These are phyloP conservation scores for Endocalyx cinctus DNA, from an alignment of 2,329 filamentous ascomycete genomes.

Conservation along the genomic window DNA sequence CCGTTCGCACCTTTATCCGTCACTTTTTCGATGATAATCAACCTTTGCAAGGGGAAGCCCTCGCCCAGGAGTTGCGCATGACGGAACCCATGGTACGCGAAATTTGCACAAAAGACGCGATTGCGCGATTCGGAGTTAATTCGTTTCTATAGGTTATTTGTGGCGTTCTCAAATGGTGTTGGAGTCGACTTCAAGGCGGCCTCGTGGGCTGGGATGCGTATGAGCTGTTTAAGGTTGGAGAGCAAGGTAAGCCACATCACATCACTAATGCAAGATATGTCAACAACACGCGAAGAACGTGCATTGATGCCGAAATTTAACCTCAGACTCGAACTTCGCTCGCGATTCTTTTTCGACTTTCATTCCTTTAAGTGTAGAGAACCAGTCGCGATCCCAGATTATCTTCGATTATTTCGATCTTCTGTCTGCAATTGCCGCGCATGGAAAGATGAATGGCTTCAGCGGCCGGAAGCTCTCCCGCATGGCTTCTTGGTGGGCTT, in stretches of 20 bases:
- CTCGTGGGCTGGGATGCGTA: slow-evolving; percentile 97
- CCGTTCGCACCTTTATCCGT: slow-evolving; percentile 85
- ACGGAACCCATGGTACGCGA: slow-evolving; percentile 82
- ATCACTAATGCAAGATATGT: too few species aligned
- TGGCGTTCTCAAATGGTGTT: slow-evolving; percentile 97
- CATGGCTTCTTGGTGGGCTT: slow-evolving; percentile 98
- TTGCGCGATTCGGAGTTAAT: slow-evolving; percentile 20
- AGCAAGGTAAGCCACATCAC: slow-evolving; percentile 82
- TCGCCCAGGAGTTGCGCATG: slow-evolving; percentile 84
- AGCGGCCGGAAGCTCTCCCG: slow-evolving; percentile 90
- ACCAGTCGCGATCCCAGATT: slow-evolving; percentile 77
- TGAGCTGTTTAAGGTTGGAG: slow-evolving; percentile 90
- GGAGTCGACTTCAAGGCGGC: slow-evolving; percentile 85
- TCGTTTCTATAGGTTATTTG: slow-evolving; percentile 66
- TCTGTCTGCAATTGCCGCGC: slow-evolving; percentile 81
- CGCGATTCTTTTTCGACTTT: slow-evolving; percentile 94
- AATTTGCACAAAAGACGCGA: slow-evolving; percentile 4
- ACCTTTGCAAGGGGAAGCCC: slow-evolving; percentile 60
- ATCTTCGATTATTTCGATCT: slow-evolving; percentile 97
- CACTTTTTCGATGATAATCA: slow-evolving; percentile 79
- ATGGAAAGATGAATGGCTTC: slow-evolving; percentile 89
- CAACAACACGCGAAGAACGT: background rate
- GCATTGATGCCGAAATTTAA: background rate
- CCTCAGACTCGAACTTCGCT: slow-evolving; percentile 80
- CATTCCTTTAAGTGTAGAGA: slow-evolving; percentile 89